These are phyloP conservation scores for Nemophila menziesii DNA, from an alignment of 257 asterid species.

Conservation along the genomic window DNA sequence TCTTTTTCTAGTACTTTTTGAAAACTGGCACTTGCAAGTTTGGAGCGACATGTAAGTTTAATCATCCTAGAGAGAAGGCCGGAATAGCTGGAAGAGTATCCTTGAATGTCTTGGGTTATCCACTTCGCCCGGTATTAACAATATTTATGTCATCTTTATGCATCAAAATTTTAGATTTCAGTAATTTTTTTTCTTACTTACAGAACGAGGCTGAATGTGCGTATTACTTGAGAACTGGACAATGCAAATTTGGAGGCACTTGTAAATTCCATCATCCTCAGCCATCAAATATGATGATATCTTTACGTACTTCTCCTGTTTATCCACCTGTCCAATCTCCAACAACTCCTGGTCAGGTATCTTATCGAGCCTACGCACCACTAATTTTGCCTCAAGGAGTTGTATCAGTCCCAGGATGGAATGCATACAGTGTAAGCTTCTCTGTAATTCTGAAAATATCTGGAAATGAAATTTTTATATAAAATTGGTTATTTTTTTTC, in stretches of 20 bases:
- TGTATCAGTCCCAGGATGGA: conserved; percentile 87
- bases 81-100: conserved; percentile 81
- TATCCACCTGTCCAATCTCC: conserved; percentile 81
- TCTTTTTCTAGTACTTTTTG: conserved; percentile 52
- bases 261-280: conserved; percentile 97
- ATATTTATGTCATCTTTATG: conserved; percentile 5
- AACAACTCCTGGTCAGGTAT: conserved; percentile 57
- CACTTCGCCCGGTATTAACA: conserved; percentile 73
- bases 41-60: conserved; percentile 85
- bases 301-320: conserved; percentile 80
- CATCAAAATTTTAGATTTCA: conserved; percentile 3
- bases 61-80: conserved; percentile 89
- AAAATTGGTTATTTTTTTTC: conserved; percentile 14
- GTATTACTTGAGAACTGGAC: conserved; percentile 83
- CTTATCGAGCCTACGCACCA: conserved; percentile 76
- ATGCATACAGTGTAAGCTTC: conserved; percentile 60
- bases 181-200: conserved; percentile 7
- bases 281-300: conserved; percentile 84
- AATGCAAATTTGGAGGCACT: conserved; percentile 90
- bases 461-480: not conserved
- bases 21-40: conserved; percentile 93
- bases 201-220: conserved; percentile 87
- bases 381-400: conserved; percentile 85
- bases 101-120: conserved; percentile 80
- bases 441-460: conserved; percentile 3